These are phyloP conservation scores for Kodamaea nitidulidarum DNA, from an alignment of 805 yeast species.

Conservation along the genomic window DNA sequence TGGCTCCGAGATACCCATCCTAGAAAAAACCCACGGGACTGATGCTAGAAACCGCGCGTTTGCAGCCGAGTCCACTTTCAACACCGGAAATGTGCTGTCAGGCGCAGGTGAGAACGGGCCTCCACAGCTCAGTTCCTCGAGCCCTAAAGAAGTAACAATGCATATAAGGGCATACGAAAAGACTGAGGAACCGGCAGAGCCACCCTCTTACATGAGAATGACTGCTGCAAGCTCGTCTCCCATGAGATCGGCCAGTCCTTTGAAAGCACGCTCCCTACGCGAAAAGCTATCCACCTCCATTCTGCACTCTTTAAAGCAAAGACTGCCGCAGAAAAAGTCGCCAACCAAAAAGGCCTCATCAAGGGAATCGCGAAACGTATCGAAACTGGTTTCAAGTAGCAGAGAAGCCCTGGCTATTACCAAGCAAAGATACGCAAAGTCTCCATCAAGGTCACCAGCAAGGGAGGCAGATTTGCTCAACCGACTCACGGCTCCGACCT, in stretches of 20 bases:
- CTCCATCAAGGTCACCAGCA: constrained; percentile 8
- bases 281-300: not conserved
- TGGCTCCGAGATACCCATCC: constrained; percentile 5
- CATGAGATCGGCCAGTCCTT: not conserved
- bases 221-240: constrained; percentile 8
- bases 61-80: no score
- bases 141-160: not conserved
- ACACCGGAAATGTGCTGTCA: no score
- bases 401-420: no score
- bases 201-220: constrained; percentile 10
- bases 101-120: no score
- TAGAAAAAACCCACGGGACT: not conserved
- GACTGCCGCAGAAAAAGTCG: not conserved
- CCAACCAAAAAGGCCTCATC: not conserved
- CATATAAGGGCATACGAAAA: not conserved
- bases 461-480: constrained; percentile 13
- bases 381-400: no score
- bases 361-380: not conserved
- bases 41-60: no score
- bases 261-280: constrained; percentile 1
- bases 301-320: not conserved
- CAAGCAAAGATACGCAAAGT: not conserved
- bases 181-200: not conserved
- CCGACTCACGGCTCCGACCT: constrained; percentile 28
- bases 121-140: not conserved